phyloP scores from a whole-genome alignment of 345 rosid species.

The Ricinus communis region DNA sequence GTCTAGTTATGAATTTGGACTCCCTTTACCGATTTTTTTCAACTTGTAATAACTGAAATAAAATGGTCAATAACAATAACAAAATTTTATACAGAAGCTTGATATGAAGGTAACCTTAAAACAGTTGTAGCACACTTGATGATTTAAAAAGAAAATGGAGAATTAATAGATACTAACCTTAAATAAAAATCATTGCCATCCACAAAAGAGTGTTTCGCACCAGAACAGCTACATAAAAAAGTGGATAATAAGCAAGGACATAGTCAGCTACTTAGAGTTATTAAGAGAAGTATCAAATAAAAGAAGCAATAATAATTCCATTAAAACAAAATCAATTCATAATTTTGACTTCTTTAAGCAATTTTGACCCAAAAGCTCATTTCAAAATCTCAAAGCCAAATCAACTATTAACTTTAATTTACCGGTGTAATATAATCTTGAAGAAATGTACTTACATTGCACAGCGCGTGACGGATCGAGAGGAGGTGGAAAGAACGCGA shows the following conservation, averaged over 20 bases:
- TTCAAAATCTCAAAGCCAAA: background rate
- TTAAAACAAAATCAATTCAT: no score
- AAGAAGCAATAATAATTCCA: no score
- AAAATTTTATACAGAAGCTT: background rate
- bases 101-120: background rate
- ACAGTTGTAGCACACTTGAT: background rate
- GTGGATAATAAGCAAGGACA: constrained; percentile 10
- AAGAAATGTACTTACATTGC: constrained; percentile 36
- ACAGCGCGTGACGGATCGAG: constrained; percentile 50
- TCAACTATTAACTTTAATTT: no score
- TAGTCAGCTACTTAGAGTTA: background rate
- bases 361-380: background rate
- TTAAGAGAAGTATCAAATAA: no score
- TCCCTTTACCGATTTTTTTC: no score
- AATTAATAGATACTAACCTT: constrained; percentile 42
- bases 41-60: background rate
- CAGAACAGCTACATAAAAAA: constrained; percentile 47
- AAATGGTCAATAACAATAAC: background rate
- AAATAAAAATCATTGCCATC: constrained; percentile 34
- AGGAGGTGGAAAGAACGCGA: constrained; percentile 55
- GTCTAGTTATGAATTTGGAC: background rate
- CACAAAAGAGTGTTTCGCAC: constrained; percentile 36
- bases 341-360: background rate
- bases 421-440: background rate
- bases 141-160: background rate